phyloP scores from a whole-genome alignment of 306 rosid genomes.

The Aeschynomene evenia region DNA sequence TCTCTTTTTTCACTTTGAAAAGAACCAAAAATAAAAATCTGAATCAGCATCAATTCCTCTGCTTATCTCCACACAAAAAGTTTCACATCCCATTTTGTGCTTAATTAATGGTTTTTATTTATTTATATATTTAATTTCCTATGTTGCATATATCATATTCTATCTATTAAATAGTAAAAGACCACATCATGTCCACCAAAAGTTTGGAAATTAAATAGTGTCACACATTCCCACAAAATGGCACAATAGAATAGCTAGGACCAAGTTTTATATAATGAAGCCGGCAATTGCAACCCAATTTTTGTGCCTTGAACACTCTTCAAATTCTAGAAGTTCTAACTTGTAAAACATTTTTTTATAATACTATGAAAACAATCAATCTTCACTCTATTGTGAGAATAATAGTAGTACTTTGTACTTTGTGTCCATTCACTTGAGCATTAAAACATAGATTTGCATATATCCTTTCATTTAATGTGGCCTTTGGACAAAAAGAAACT shows the following conservation, averaged over 20 bases:
- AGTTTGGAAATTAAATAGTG: slow-evolving; percentile 34
- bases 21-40: slow-evolving; percentile 22
- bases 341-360: slow-evolving; percentile 13
- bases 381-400: slow-evolving; percentile 6
- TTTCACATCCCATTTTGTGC: slow-evolving; percentile 35
- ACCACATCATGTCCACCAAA: slow-evolving; percentile 42
- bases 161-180: slow-evolving; percentile 39
- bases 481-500: slow-evolving; percentile 24
- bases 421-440: slow-evolving; percentile 27
- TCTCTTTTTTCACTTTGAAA: slow-evolving; percentile 30
- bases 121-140: slow-evolving; percentile 25
- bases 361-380: slow-evolving; percentile 3
- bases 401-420: slow-evolving; percentile 17
- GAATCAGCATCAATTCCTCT: slow-evolving; percentile 49
- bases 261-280: background rate
- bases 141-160: slow-evolving; percentile 36
- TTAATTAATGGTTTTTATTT: slow-evolving; percentile 25
- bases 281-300: slow-evolving; percentile 23
- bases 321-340: slow-evolving; percentile 27
- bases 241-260: slow-evolving; percentile 17
- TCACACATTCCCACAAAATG: slow-evolving; percentile 18
- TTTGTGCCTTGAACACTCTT: slow-evolving; percentile 7
- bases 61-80: slow-evolving; percentile 35
- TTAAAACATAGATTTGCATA: slow-evolving; percentile 30
- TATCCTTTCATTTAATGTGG: slow-evolving; percentile 34